Percentiles rank a stretch among this genome's conserved stretches.
Conservation (phyloP, 176 grass and related monocot species). For the Aechmea fasciata region DNA sequence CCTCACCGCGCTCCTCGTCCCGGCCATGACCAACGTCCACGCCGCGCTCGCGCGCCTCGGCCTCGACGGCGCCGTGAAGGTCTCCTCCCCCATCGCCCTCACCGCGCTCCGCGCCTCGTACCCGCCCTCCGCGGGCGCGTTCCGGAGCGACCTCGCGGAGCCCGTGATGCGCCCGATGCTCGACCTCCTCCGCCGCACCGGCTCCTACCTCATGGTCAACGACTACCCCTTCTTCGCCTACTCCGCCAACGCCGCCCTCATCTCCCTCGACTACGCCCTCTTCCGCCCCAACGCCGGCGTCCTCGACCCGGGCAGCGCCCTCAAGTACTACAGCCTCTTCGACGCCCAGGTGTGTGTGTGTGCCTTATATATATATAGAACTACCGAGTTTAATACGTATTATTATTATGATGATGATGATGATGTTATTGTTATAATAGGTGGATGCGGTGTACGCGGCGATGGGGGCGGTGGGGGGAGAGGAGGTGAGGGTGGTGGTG, state of each 20-base stretch:
- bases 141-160: constrained; percentile 46
- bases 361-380: no score
- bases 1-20: constrained; percentile 36
- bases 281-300: constrained; percentile 83
- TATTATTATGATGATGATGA: no score
- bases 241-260: constrained; percentile 44
- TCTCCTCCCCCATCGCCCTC: constrained; percentile 85
- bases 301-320: constrained; percentile 30
- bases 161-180: constrained; percentile 60
- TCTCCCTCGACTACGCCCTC: constrained; percentile 90
- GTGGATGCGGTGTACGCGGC: constrained; percentile 78
- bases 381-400: no score
- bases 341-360: constrained; percentile 42
- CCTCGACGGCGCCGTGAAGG: constrained; percentile 60
- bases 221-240: constrained; percentile 93
- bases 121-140: constrained; percentile 65
- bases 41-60: constrained; percentile 22
- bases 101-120: constrained; percentile 63
- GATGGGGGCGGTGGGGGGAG: constrained; percentile 34
- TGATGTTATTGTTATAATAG: no score
- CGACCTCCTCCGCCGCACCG: constrained; percentile 44
- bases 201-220: constrained; percentile 79
- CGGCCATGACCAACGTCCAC: constrained; percentile 58
- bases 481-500: constrained; percentile 47
- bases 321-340: constrained; percentile 83